Evolutionary conservation across 306 rosid genomes (phyloP).

Genomic region (Gynostemma pentaphyllum): DNA sequence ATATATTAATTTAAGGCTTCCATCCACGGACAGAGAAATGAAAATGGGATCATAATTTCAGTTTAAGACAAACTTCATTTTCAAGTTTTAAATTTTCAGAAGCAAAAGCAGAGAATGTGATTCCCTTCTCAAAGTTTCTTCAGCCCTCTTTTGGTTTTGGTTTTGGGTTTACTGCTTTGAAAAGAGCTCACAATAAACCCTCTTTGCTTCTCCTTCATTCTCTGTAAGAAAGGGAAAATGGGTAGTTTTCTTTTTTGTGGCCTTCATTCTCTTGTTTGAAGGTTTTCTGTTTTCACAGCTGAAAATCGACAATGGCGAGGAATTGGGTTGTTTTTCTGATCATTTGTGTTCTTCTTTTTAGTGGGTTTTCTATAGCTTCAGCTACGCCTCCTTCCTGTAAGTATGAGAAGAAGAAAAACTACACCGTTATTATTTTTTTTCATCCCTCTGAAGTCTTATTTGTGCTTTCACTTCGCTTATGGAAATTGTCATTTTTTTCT

Average conservation of each 20-base stretch:
- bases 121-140: no score
- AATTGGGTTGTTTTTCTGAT: slow-evolving; percentile 29
- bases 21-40: no score
- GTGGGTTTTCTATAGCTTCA: slow-evolving; percentile 51
- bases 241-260: no score
- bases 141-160: no score
- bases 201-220: slow-evolving; percentile 26
- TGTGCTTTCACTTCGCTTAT: not conserved
- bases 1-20: no score
- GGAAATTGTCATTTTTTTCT: no score
- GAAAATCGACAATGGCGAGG: slow-evolving; percentile 35
- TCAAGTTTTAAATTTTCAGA: not conserved
- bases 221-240: slow-evolving; percentile 21
- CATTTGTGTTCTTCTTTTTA: slow-evolving; percentile 31
- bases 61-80: not conserved
- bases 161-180: slow-evolving; percentile 14
- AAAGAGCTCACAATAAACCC: slow-evolving; percentile 10
- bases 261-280: no score
- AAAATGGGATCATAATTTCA: no score
- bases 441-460: not conserved
- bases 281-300: slow-evolving; percentile 21
- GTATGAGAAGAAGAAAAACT: slow-evolving; percentile 24
- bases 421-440: no score
- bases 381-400: slow-evolving; percentile 80
- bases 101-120: slow-evolving; percentile 5